These are phyloP conservation scores for Eucalyptus viminalis DNA, from an alignment of 345 rosid species.

Conservation along the genomic window DNA sequence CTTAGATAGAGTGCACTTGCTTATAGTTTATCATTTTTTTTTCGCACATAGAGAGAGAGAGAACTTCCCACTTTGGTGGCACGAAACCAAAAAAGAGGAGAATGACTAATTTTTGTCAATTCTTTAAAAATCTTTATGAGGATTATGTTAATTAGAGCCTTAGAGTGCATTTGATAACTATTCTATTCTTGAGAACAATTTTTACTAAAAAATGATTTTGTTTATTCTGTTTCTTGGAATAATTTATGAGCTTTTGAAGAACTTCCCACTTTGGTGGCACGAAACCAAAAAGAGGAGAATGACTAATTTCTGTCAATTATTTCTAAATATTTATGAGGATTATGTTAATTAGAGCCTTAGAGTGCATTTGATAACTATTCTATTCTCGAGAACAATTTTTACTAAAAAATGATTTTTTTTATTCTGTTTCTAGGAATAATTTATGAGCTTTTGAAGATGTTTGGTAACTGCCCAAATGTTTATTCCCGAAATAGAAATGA, in stretches of 20 bases:
- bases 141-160: not conserved
- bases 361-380: too few species aligned
- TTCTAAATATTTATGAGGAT: not conserved
- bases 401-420: too few species aligned
- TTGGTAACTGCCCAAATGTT: too few species aligned
- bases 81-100: not conserved
- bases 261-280: not conserved
- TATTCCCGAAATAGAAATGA: too few species aligned
- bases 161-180: too few species aligned
- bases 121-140: not conserved
- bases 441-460: fast-evolving
- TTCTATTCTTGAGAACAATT: too few species aligned
- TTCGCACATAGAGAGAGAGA: not conserved
- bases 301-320: not conserved
- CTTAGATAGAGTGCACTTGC: not conserved
- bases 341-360: not conserved
- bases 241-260: too few species aligned
- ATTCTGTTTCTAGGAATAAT: too few species aligned
- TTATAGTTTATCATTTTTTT: not conserved
- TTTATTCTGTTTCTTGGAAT: too few species aligned
- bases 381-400: too few species aligned
- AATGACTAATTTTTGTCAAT: not conserved
- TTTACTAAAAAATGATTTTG: too few species aligned
- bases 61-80: not conserved
- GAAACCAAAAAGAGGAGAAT: not conserved